Percentiles rank a stretch among this genome's conserved stretches.
Conservation (phyloP, 2,329 filamentous ascomycete species). For the Aspergillus sp. region DNA sequence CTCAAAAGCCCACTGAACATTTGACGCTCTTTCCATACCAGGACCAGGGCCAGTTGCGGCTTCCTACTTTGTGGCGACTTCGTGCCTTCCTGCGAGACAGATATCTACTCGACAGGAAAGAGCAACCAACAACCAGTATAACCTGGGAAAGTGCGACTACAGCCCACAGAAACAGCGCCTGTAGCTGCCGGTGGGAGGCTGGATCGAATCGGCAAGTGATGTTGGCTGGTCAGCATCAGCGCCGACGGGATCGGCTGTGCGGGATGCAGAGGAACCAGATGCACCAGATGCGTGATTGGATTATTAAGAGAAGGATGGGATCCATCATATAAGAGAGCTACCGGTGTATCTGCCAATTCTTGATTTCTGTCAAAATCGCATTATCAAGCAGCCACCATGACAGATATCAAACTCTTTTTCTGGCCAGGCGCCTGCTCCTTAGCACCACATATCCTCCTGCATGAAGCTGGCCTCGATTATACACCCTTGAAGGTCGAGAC, state of each 20-base stretch:
- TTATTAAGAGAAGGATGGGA: not conserved
- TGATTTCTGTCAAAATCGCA: too few relatives aligned
- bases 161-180: too few relatives aligned
- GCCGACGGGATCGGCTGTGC: not conserved
- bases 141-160: too few relatives aligned
- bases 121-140: too few relatives aligned
- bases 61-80: too few relatives aligned
- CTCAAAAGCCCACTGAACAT: too few relatives aligned
- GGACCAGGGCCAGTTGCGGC: too few relatives aligned
- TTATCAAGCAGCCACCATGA: not conserved
- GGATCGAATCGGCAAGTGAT: not conserved
- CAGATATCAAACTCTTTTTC: conserved; percentile 27
- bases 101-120: too few relatives aligned
- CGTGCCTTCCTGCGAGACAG: too few relatives aligned
- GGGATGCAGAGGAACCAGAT: not conserved
- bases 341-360: too few relatives aligned
- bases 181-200: too few relatives aligned
- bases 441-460: conserved; percentile 32
- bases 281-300: not conserved
- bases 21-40: too few relatives aligned
- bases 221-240: not conserved
- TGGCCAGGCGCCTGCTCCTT: conserved; percentile 31
- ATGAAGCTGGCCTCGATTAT: conserved; percentile 22
- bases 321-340: not conserved
- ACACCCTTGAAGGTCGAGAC: conserved; percentile 14